Conservation (phyloP, 345 rosid species). For the Durio zibethinus region DNA sequence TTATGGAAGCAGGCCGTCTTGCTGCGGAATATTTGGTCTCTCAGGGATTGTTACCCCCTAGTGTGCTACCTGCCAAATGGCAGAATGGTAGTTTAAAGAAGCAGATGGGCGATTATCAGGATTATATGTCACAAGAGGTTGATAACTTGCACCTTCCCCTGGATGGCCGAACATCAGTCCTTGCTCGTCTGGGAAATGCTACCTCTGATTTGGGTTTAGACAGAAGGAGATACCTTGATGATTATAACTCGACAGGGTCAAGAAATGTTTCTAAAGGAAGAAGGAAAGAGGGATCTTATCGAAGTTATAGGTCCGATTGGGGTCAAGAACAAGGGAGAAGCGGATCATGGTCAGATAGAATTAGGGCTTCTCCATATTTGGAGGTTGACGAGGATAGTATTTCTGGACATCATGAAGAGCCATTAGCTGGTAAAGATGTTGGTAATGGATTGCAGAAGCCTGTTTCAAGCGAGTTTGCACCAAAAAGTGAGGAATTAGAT, state of each 20-base stretch:
- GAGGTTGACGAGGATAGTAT: slow-evolving; percentile 50
- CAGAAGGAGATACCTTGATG: slow-evolving; percentile 65
- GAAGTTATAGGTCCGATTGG: slow-evolving; percentile 53
- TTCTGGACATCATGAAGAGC: slow-evolving; percentile 56
- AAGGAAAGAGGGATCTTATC: slow-evolving; percentile 57
- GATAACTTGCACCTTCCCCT: slow-evolving; percentile 35
- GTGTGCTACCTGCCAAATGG: slow-evolving; percentile 68
- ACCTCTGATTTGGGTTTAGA: slow-evolving; percentile 40
- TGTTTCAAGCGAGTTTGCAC: slow-evolving; percentile 33
- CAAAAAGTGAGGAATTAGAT: slow-evolving; percentile 50
- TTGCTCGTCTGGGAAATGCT: slow-evolving; percentile 47
- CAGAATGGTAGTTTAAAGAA: slow-evolving; percentile 66
- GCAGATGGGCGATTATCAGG: slow-evolving; percentile 51
- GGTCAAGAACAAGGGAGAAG: slow-evolving; percentile 67
- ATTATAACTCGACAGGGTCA: slow-evolving; percentile 45
- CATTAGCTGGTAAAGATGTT: slow-evolving; percentile 46
- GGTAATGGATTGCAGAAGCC: slow-evolving; percentile 52
- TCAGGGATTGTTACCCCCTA: slow-evolving; percentile 62
- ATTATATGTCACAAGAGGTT: slow-evolving; percentile 63
- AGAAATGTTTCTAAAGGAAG: slow-evolving; percentile 58
- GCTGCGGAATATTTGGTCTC: slow-evolving; percentile 92
- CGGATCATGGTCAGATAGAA: slow-evolving; percentile 69
- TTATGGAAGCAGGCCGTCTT: slow-evolving; percentile 93
- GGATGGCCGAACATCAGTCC: slow-evolving; percentile 50
- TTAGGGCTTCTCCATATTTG: slow-evolving; percentile 44